phyloP scores from a whole-genome alignment of 2,329 filamentous ascomycete genomes.

The Lecanoromycetidae sp. region DNA sequence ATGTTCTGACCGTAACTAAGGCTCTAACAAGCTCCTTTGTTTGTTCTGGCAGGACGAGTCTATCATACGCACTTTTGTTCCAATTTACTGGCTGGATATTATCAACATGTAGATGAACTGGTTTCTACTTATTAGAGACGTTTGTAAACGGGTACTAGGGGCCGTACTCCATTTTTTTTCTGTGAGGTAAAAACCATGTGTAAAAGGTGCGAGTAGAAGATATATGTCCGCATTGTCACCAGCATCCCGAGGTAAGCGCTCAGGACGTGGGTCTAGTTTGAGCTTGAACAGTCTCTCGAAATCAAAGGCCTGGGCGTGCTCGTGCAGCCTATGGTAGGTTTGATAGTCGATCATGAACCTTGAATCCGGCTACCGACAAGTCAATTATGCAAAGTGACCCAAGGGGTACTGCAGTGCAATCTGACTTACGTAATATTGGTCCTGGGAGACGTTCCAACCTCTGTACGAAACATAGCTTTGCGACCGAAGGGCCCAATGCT shows the following conservation, averaged over 20 bases:
- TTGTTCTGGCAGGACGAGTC: conserved; percentile 27
- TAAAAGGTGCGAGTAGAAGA: conserved; percentile 3
- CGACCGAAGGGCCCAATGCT: conserved; percentile 6
- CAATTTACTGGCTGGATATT: conserved; percentile 21
- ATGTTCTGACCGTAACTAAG: conserved; percentile 20
- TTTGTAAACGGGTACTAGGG: not conserved
- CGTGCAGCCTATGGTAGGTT: conserved; percentile 6
- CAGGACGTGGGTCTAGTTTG: conserved; percentile 2
- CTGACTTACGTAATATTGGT: conserved; percentile 10
- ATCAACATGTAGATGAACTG: conserved; percentile 25
- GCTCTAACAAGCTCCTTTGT: conserved; percentile 29
- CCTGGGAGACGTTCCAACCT: conserved; percentile 8
- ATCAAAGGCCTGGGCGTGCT: not conserved
- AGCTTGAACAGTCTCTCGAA: not conserved
- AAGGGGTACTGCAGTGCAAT: too few species aligned
- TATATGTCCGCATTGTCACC: not conserved
- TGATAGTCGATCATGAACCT: conserved; percentile 12
- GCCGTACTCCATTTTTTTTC: conserved; percentile 12
- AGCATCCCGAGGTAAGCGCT: not conserved
- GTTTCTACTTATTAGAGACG: conserved; percentile 28
- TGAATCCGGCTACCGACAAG: conserved; percentile 1
- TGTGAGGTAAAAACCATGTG: conserved; percentile 11
- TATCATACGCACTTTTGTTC: conserved; percentile 29
- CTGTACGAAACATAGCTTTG: conserved; percentile 8
- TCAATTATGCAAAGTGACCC: not conserved